phyloP scores from a whole-genome alignment of 1,139 yeast species.

The Nakaseomyces sp. region DNA sequence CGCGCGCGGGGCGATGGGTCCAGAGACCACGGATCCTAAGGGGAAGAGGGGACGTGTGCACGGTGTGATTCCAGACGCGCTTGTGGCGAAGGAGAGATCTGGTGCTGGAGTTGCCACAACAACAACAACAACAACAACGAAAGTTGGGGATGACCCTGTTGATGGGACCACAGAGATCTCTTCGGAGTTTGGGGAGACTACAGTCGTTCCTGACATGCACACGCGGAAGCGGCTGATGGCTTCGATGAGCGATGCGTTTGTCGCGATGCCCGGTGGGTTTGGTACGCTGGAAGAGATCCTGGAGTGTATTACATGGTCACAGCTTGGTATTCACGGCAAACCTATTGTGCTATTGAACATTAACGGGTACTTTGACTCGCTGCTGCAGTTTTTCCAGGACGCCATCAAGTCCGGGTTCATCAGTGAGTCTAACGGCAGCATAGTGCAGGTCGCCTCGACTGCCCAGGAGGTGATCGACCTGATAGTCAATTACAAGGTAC shows the following conservation, averaged over 20 bases:
- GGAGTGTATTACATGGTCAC: slow-evolving; percentile 89
- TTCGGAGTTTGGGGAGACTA: slow-evolving; percentile 61
- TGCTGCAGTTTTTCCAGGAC: slow-evolving; percentile 50
- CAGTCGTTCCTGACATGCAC: slow-evolving; percentile 83
- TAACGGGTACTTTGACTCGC: slow-evolving; percentile 70
- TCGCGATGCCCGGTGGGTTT: slow-evolving; percentile 88
- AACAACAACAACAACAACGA: slow-evolving; percentile 26
- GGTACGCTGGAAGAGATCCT: slow-evolving; percentile 85
- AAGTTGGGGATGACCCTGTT: slow-evolving; percentile 34
- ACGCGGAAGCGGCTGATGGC: slow-evolving; percentile 85
- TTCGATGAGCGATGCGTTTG: slow-evolving; percentile 74
- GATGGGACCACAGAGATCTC: slow-evolving; percentile 58
- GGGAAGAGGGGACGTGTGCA: slow-evolving; percentile 59
- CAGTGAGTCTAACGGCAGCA: slow-evolving; percentile 54
- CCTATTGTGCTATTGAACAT: slow-evolving; percentile 73
- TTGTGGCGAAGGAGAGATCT: slow-evolving; percentile 60
- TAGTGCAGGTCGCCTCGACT: slow-evolving; percentile 59
- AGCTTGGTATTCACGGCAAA: slow-evolving; percentile 73
- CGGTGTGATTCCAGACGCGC: slow-evolving; percentile 79
- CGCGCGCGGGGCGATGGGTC: slow-evolving; percentile 57
- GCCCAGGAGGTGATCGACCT: slow-evolving; percentile 57
- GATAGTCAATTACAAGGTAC: slow-evolving; percentile 53
- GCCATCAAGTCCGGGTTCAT: slow-evolving; percentile 61
- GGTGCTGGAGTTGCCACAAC: slow-evolving; percentile 21
- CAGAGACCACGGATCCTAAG: slow-evolving; percentile 44